Conservation (phyloP, 2,329 filamentous ascomycete genomes). For the Neonectria sp. region DNA sequence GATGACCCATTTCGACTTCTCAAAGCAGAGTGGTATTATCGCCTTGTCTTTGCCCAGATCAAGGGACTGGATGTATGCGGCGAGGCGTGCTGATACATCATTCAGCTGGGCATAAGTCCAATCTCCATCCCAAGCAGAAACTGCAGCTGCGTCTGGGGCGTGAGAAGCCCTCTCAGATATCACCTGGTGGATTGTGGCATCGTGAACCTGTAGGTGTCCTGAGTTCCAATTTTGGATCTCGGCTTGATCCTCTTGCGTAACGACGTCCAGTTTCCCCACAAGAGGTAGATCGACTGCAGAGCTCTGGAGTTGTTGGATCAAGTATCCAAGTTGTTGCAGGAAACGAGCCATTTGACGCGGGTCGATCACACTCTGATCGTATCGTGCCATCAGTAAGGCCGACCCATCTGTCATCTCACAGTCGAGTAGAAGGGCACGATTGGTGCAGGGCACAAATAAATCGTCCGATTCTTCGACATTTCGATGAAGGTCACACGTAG, state of each 20-base stretch:
- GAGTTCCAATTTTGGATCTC: slow-evolving; percentile 29
- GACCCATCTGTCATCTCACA: slow-evolving; percentile 9
- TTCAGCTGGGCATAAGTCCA: slow-evolving; percentile 17
- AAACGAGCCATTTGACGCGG: slow-evolving; percentile 9
- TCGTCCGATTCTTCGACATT: not conserved
- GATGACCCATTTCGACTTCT: slow-evolving; percentile 33
- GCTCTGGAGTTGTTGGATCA: slow-evolving; percentile 8
- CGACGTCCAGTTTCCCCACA: not conserved
- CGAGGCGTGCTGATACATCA: not conserved
- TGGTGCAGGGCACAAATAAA: not conserved
- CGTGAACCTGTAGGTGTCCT: no score
- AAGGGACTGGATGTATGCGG: not conserved
- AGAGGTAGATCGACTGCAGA: not conserved
- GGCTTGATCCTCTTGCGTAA: slow-evolving; percentile 6
- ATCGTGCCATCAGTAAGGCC: not conserved
- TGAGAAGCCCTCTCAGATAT: slow-evolving; percentile 4
- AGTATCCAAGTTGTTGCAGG: not conserved
- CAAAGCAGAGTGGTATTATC: slow-evolving; percentile 26
- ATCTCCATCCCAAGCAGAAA: slow-evolving; percentile 16
- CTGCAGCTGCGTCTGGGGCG: not conserved
- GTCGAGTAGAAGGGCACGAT: slow-evolving; percentile 16
- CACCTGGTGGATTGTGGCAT: slow-evolving; percentile 24
- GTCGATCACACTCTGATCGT: slow-evolving; percentile 20
- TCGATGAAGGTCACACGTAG: no score
- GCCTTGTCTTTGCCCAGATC: not conserved